Evolutionary conservation across 805 yeast species (phyloP), one percentile per base, ranked within the genome.

Genomic region (Ogataea paraovalis): DNA sequence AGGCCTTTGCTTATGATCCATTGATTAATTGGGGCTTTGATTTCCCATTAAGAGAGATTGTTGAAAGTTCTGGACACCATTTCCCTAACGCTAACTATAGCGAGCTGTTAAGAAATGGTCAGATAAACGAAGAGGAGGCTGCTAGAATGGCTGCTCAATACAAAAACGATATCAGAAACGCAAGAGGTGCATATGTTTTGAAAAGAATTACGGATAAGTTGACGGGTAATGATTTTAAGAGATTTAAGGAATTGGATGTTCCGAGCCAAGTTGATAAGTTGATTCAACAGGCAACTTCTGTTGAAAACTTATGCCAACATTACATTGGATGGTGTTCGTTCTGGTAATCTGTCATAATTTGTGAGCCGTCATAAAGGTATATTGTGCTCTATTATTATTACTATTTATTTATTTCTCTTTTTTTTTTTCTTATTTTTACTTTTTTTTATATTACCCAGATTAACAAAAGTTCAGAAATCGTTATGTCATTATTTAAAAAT

Each of bases 301-400:
- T 92, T 27, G 98, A 94, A 63, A 94, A 94, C 59, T 70, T 94
- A 46, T 94, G 98, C 61, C 97, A 90, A 67, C 99, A 92, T 67
- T 94, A 87, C 63, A 86, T 94, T 52, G 99, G 99, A 18, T 94
- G 99, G 99, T 94, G 99, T 69, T 87, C 98, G 1, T 94, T 92
- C 79, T 94, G 99, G 98, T 92, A 60, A 65, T 9, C 18, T 14
- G 6, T 22, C 3, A 13, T 20, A 37, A 13, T 10, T 18, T n/a
- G 3, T 27, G 25, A n/a, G 8, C 4, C 16, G 30, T 22, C 28
- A 25, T 25, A 25, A 25, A 25, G 9, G 10, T n/a, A 13, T 28
- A 28, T 28, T 5, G 4, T 5, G 4, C n/a, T 18, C n/a, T 18
- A 6, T 19, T 14, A 5, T 23, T 9, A n/a, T 20, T 8, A 14